Conservation (phyloP, 2,329 filamentous ascomycete species). For the Verticillium longisporum region DNA sequence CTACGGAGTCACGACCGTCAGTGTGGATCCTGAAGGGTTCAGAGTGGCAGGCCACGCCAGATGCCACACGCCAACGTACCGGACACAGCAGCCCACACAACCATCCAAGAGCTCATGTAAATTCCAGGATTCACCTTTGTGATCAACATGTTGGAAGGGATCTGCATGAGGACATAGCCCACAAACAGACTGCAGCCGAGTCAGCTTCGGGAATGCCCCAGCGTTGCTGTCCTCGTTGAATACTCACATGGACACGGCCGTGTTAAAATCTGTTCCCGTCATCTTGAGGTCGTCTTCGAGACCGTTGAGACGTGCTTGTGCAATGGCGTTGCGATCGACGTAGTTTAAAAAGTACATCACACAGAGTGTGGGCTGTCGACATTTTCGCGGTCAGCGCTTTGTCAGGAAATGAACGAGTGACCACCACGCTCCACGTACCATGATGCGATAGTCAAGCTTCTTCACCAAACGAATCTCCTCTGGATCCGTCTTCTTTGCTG, state of each 20-base stretch:
- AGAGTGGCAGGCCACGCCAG: not conserved
- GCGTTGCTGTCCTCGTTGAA: not conserved
- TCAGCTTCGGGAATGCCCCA: not conserved
- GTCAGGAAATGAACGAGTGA: too few relatives aligned
- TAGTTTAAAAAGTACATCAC: slow-evolving; percentile 36
- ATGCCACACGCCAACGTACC: slow-evolving; percentile 11
- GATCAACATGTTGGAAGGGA: slow-evolving; percentile 53
- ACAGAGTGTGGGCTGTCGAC: slow-evolving; percentile 25
- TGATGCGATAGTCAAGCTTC: slow-evolving; percentile 33
- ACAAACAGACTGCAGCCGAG: slow-evolving; percentile 22
- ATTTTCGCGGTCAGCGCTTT: too few relatives aligned
- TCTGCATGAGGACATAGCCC: slow-evolving; percentile 54
- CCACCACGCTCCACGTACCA: slow-evolving; percentile 20
- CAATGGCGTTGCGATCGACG: slow-evolving; percentile 37
- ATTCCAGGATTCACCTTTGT: slow-evolving; percentile 45
- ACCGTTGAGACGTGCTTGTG: slow-evolving; percentile 31
- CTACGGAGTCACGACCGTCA: slow-evolving; percentile 1
- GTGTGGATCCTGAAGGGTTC: too few relatives aligned
- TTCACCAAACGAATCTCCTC: slow-evolving; percentile 30
- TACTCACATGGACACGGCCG: slow-evolving; percentile 28
- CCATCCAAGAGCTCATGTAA: slow-evolving; percentile 43
- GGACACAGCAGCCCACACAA: slow-evolving; percentile 31
- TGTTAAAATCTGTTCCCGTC: slow-evolving; percentile 26
- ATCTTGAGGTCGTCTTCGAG: slow-evolving; percentile 36
- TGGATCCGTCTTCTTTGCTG: slow-evolving; percentile 29